Base-by-base conservation (phyloP, 129 eudicot genomes). In the Lactuca sativa region DNA sequence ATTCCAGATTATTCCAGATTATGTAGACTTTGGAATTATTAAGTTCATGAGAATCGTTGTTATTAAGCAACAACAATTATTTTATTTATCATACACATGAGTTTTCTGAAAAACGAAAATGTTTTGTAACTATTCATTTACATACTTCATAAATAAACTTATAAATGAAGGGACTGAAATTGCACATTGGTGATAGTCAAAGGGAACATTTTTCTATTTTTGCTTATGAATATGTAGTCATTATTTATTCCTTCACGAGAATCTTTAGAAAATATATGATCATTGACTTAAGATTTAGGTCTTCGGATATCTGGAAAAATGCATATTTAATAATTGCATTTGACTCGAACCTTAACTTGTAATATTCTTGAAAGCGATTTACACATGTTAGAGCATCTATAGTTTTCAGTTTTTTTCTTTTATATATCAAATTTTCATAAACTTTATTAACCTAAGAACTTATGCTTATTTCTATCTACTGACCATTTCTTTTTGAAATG, bases 281-380 rank as follows among this genome's bases (percentile, higher is more conserved):
- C 75, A 58, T 70, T 62, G 77, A 52, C 62, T 51, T 62, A 48
- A 44, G 71, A 73, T 54, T 30, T 9, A 63, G 62, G 47, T 73
- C 70, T 63, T 40, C 38, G 78, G 48, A 74, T 64, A 63, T 73
- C 31, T 70, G 66, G 40, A 55, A 73, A 40, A 63, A 15, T 54
- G 11, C 5, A 56, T 38, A 8, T 56, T 10, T 18, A 11, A 40
- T 38, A 44, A 64, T 64, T 64, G 56, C 40, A 44, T 64, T 61
- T 63, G 74, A 69, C 64, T 56, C 16, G 54, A 12, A 37, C 5
- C 41, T 55, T 69, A 32, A 72, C 38, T 56, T 72, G 37, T 12
- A 7, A 49, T 31, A 61, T 37, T 68, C 30, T 36, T 18, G 13
- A 52, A 53, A 63, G 43, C 64, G 30, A 53, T 62, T 52, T 73